A percentile compares a stretch with the other conserved stretches of the same genome.
Conservation (phyloP, 306 rosid genomes). For the Malus fusca region DNA sequence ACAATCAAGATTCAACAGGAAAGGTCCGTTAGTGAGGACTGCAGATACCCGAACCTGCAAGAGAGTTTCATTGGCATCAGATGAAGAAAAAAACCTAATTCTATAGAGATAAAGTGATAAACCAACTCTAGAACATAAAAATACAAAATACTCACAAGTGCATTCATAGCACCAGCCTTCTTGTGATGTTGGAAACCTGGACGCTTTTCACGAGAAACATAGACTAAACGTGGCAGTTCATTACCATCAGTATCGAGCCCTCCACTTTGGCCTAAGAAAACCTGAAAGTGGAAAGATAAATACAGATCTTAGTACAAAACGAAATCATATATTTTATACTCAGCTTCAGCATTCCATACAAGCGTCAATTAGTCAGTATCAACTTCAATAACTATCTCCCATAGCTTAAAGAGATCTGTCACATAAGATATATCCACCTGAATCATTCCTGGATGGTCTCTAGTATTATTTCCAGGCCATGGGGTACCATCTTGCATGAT, state of each 20-base stretch:
- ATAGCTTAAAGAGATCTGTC: background rate
- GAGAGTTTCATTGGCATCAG: slow-evolving; percentile 2
- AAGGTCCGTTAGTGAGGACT: slow-evolving; percentile 93
- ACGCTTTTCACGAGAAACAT: slow-evolving; percentile 99
- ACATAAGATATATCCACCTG: slow-evolving; percentile 49
- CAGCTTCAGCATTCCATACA: background rate
- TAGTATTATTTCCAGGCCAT: slow-evolving; percentile 98
- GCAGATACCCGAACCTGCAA: slow-evolving; percentile 97
- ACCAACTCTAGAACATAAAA: background rate
- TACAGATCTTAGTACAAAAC: slow-evolving; percentile 5
- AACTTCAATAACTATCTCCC: background rate
- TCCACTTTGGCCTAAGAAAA: slow-evolving; percentile 97
- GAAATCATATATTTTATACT: background rate
- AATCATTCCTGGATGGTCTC: slow-evolving; percentile 99
- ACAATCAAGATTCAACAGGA: slow-evolving; percentile 95
- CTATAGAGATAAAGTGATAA: background rate
- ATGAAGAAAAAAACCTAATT: background rate
- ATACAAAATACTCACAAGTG: slow-evolving; percentile 58
- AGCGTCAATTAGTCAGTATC: background rate
- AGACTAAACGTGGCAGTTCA: slow-evolving; percentile 86
- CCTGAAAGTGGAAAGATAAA: slow-evolving; percentile 36
- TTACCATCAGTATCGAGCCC: slow-evolving; percentile 95
- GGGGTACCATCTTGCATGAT: slow-evolving; percentile 98
- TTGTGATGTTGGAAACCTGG: slow-evolving; percentile 99
- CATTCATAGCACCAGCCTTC: slow-evolving; percentile 99